These are phyloP conservation scores for Quercus phellos DNA, from an alignment of 331 rosid species.

Conservation along the genomic window DNA sequence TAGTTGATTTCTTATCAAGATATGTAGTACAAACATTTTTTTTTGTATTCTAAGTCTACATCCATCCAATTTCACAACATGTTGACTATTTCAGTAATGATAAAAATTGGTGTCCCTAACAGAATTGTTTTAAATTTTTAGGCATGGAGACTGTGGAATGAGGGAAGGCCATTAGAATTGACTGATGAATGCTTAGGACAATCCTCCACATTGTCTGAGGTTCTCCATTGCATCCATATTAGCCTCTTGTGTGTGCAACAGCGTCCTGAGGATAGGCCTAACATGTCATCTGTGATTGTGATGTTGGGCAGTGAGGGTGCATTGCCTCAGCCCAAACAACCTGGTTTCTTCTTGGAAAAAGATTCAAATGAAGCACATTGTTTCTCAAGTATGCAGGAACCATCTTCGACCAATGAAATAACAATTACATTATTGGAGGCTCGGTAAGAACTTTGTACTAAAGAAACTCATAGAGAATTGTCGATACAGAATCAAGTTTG, in stretches of 20 bases:
- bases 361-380: not conserved
- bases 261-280: slow-evolving; percentile 21
- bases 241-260: slow-evolving; percentile 27
- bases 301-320: slow-evolving; percentile 19
- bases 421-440: slow-evolving; percentile 24
- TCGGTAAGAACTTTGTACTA: slow-evolving; percentile 3
- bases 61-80: too few species aligned
- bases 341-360: slow-evolving; percentile 29
- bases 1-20: not conserved
- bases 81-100: too few species aligned
- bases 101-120: too few species aligned
- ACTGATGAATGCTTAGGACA: slow-evolving; percentile 9
- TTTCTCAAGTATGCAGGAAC: slow-evolving; percentile 14
- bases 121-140: not conserved
- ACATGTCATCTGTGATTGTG: slow-evolving; percentile 21
- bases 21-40: not conserved
- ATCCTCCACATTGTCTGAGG: slow-evolving; percentile 8
- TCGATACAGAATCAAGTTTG: too few species aligned
- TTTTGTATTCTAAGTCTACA: not conserved
- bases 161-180: slow-evolving; percentile 24
- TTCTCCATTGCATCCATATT: slow-evolving; percentile 21
- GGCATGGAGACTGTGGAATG: slow-evolving; percentile 34
- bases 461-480: too few species aligned
- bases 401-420: slow-evolving; percentile 13
- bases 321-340: slow-evolving; percentile 36